Evolutionary conservation across 441 rosid genomes (phyloP).

Genomic region (Omphalea diandra): DNA sequence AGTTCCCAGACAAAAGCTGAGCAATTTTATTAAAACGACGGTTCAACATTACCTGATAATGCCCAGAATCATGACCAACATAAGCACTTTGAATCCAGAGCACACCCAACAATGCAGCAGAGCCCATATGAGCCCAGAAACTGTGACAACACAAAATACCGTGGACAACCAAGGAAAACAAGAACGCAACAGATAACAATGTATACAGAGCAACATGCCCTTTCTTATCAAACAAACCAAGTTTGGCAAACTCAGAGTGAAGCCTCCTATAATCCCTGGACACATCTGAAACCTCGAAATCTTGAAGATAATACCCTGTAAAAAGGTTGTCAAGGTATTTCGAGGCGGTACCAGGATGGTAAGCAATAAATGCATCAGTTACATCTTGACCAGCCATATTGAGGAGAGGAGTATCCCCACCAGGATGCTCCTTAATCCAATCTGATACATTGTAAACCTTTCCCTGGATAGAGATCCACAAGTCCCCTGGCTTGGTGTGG

Average conservation of each 20-base stretch:
- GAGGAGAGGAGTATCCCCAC: constrained; percentile 65
- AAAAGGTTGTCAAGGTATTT: constrained; percentile 51
- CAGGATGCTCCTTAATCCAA: constrained; percentile 81
- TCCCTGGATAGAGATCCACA: constrained; percentile 92
- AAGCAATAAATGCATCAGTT: constrained; percentile 92
- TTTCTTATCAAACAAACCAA: constrained; percentile 71
- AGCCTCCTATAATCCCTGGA: constrained; percentile 74
- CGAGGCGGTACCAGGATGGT: constrained; percentile 94
- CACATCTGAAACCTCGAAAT: constrained; percentile 57
- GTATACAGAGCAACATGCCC: constrained; percentile 58
- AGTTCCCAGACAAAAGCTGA: constrained; percentile 79
- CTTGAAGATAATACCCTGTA: constrained; percentile 67
- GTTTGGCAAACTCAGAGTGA: constrained; percentile 45
- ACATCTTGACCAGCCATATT: constrained; percentile 87
- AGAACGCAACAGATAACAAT: constrained; percentile 36
- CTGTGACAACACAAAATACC: constrained; percentile 63
- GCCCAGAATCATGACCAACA: constrained; percentile 96
- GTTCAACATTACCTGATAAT: constrained; percentile 69
- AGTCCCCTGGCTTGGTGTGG: constrained; percentile 71
- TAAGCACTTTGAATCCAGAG: constrained; percentile 88
- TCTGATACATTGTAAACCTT: constrained; percentile 78
- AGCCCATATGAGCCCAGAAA: constrained; percentile 51
- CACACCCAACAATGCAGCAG: constrained; percentile 63
- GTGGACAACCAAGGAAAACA: constrained; percentile 53
- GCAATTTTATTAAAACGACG: constrained; percentile 49